Base-by-base conservation (phyloP, 768 basidiomycete genomes). In the Cyclocybe cylindracea region DNA sequence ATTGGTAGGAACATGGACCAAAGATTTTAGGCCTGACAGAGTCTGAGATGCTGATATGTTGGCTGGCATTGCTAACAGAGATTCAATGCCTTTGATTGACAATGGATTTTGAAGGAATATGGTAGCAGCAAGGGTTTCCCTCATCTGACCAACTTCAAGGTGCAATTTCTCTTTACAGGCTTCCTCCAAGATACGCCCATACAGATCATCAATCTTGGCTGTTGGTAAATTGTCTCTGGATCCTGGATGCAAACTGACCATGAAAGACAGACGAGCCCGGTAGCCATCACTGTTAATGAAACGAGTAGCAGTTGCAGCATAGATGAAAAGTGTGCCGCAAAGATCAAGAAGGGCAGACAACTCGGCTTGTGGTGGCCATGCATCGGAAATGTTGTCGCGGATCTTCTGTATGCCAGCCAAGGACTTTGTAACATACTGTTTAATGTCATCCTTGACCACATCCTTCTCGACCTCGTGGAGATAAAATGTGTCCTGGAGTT, bases 391-490 rank as follows among this genome's bases (percentile, higher is more conserved):
- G 39, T 44, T 29, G 19, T 41, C 31, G n/a, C 1, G 5, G n/a
- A 10, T 5, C 9, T 40, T 29, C 18, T 37, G 11, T 41, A 51
- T 44, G 13, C 24, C 8, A 10, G 31, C 31, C 50, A 51, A 51
- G 14, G 50, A 51, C 19, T 2, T 51, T 7, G 34, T 14, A 16
- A 49, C 42, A 51, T 49, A 53, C 8, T 47, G 6, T 2, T 16
- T 3, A 35, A 57, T 57, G 34, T 53, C 56, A 8, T 44, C 33
- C 44, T 51, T 10, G 13, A 58, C 56, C 38, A 58, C 45, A 33
- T 42, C 32, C 36, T 58, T 50, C 37, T 58, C 56, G 9, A 58
- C 35, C 0, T 58, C 48, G 43, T 58, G 56, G 13, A 58, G 56
- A 50, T 39, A 18, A 19, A 54, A 54, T 6, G 5, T 11, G 4